Base-by-base conservation (phyloP, 164 flowering plant genomes). In the Litsea cubeba region DNA sequence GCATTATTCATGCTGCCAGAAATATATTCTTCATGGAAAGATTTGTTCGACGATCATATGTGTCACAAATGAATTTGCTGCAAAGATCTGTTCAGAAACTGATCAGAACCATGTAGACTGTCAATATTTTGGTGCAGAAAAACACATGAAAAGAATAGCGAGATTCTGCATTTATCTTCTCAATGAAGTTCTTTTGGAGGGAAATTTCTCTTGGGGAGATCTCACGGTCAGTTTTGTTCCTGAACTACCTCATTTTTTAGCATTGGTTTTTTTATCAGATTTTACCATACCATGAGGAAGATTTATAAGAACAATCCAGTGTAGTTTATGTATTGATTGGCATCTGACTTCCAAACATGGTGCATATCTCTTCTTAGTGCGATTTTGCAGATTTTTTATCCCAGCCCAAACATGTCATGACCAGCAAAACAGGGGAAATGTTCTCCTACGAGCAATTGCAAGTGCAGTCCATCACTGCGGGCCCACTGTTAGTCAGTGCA, bases 101-200 rank as follows among this genome's bases (percentile, higher is more conserved):
- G 77, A 72, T 49, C 68, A 75, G 30, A 72, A 50, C 30, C 71
- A 22, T 62, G 60, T 50, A 62, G 74, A 71, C 23, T 14, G 25
- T 65, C 80, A 77, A 64, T 40, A 57, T 82, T 73, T 76, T 66
- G 58, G 76, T 11, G 69, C 75, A 14, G 80, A 82, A 69, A 83
- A 63, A 46, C 80, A 83, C 71, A 70, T 92, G 80, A 82, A 76
- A 77, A 79, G 64, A 74, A 62, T 91, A 65, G 87, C 91, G 73
- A 89, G 84, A 73, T 91, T 93, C 76, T 91, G 98, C 86, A 68
- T 91, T 69, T 89, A 85, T 82, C 88, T 88, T 77, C 85, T 91
- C 23, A 87, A 93, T 72, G 83, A 82, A 78, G 74, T 81, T 50
- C 79, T 91, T 70, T 12, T 68, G 62, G 88, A 83, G 71, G 84